A percentile compares a stretch with the other conserved stretches of the same genome.
phyloP scores from a whole-genome alignment of 495 filamentous ascomycete genomes.

The Penicillium silybi region DNA sequence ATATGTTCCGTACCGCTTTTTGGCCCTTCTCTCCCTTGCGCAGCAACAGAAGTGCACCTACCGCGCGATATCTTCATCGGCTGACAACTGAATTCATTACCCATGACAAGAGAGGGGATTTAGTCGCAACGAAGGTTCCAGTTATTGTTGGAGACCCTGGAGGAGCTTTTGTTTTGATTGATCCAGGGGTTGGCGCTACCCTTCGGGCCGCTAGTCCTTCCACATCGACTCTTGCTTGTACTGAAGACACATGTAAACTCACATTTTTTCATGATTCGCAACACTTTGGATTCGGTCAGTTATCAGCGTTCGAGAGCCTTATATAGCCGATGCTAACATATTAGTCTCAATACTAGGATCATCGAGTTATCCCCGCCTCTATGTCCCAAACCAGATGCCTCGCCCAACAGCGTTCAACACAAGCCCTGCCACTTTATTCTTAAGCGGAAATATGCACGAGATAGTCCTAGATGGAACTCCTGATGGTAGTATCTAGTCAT shows the following conservation, averaged over 20 bases:
- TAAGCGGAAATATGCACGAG: neutral
- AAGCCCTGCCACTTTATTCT: neutral
- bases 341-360: no score
- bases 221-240: slow-evolving; percentile 15
- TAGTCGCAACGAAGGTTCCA: slow-evolving; percentile 23
- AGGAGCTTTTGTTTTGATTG: slow-evolving; percentile 30
- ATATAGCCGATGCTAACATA: no score
- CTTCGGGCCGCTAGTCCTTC: slow-evolving; percentile 26
- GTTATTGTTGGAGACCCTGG: slow-evolving; percentile 27
- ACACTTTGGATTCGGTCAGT: no score
- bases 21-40: slow-evolving; percentile 8
- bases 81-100: slow-evolving; percentile 28
- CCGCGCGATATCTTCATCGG: slow-evolving; percentile 22
- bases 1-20: neutral
- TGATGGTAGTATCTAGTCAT: neutral
- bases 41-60: slow-evolving; percentile 7
- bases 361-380: no score
- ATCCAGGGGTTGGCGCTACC: slow-evolving; percentile 24
- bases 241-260: slow-evolving; percentile 22
- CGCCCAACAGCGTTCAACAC: neutral
- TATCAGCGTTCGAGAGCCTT: no score
- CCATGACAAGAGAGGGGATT: slow-evolving; percentile 23
- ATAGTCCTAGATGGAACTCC: neutral
- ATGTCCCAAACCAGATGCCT: neutral
- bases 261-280: no score